Conservation (phyloP, 2,329 filamentous ascomycete genomes). For the Rhexocercosporidium sp. region DNA sequence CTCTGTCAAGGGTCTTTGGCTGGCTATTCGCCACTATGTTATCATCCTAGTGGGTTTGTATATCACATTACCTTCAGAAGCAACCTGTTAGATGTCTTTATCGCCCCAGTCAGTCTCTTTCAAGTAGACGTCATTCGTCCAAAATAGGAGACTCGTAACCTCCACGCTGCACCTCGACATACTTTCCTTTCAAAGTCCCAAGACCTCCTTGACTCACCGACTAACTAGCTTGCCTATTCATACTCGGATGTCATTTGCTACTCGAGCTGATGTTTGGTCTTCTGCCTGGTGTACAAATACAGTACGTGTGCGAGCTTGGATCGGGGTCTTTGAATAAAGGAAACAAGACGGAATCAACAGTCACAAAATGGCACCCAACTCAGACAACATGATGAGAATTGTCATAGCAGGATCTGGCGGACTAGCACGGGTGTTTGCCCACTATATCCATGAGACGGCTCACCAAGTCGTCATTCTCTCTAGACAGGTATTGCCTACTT, state of each 20-base stretch:
- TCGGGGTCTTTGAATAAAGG: constrained; percentile 22
- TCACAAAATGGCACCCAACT: constrained; percentile 9
- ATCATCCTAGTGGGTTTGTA: constrained; percentile 25
- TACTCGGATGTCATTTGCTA: constrained; percentile 25
- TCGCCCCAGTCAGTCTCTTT: neutral
- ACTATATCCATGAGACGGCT: constrained; percentile 65
- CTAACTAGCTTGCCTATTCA: constrained; percentile 12
- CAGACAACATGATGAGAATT: constrained; percentile 55
- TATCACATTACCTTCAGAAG: constrained; percentile 26
- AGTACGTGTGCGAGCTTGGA: constrained; percentile 3
- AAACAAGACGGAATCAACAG: constrained; percentile 1
- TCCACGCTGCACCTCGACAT: constrained; percentile 17
- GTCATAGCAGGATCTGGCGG: constrained; percentile 67
- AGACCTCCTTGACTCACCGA: constrained; percentile 31
- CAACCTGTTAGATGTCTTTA: constrained; percentile 28
- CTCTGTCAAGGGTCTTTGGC: constrained; percentile 22
- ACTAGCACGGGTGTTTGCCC: constrained; percentile 61
- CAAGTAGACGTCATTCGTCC: constrained; percentile 21
- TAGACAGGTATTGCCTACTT: constrained; percentile 53
- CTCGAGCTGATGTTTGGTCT: constrained; percentile 7
- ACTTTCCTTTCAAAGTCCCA: constrained; percentile 29
- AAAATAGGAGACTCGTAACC: constrained; percentile 19
- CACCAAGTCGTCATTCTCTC: constrained; percentile 76
- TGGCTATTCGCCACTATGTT: constrained; percentile 33
- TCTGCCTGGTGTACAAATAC: constrained; percentile 29